Conservation (phyloP, 805 yeast species). For the Yarrowia divulgata region DNA sequence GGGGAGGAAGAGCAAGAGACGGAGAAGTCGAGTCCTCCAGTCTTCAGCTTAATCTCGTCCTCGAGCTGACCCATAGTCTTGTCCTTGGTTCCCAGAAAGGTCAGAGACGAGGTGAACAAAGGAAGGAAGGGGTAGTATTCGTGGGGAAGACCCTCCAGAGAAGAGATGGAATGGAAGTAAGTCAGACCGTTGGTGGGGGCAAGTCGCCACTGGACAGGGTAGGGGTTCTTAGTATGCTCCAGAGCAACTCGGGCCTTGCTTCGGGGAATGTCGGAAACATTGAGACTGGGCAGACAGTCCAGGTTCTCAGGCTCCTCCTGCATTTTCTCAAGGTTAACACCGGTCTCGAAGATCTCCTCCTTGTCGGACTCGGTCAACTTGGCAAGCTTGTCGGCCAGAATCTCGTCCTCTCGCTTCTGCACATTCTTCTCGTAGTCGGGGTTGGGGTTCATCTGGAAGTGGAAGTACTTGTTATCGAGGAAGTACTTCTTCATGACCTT, state of each 20-base stretch:
- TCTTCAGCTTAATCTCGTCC: slow-evolving; percentile 77
- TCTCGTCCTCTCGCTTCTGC: slow-evolving; percentile 61
- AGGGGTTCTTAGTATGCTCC: slow-evolving; percentile 15
- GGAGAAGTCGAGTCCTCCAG: slow-evolving; percentile 84
- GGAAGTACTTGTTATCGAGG: slow-evolving; percentile 64
- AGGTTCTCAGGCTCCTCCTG: slow-evolving; percentile 77
- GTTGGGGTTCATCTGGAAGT: slow-evolving; percentile 78
- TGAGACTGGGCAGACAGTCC: slow-evolving; percentile 79
- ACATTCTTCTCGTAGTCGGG: slow-evolving; percentile 60
- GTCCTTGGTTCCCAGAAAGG: slow-evolving; percentile 81
- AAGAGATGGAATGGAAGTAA: slow-evolving; percentile 72
- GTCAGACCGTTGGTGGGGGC: slow-evolving; percentile 62
- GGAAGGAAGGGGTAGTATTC: slow-evolving; percentile 75
- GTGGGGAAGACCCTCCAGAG: slow-evolving; percentile 64
- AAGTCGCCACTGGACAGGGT: slow-evolving; percentile 35
- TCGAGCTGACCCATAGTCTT: slow-evolving; percentile 82
- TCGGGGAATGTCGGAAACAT: slow-evolving; percentile 73
- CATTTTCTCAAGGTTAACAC: slow-evolving; percentile 62
- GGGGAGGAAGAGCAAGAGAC: slow-evolving; percentile 66
- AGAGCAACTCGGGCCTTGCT: slow-evolving; percentile 28
- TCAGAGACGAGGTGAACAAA: slow-evolving; percentile 76
- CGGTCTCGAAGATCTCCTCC: slow-evolving; percentile 64
- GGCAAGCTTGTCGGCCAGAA: slow-evolving; percentile 57
- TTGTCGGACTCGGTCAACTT: slow-evolving; percentile 63
- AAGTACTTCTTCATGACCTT: slow-evolving; percentile 63